Percentiles rank a stretch among this genome's conserved stretches.
These are phyloP conservation scores for Lunasporangiospora selenospora DNA, from an alignment of 192 early-diverging fungal species.

Conservation along the genomic window DNA sequence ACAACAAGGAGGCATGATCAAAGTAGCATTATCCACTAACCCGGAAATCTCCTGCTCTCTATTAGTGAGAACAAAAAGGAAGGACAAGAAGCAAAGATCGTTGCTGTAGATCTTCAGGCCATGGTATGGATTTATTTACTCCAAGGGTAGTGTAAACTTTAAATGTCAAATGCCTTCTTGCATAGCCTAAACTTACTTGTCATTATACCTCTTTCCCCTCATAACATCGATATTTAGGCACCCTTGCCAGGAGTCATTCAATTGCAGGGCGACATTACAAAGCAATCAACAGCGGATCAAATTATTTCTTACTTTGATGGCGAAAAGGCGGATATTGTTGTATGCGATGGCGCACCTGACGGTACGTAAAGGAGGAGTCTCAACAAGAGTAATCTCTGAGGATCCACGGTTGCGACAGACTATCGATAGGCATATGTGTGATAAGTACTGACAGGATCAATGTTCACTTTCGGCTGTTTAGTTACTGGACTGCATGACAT, in stretches of 20 bases:
- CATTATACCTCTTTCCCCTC: conserved; percentile 1
- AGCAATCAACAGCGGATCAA: conserved; percentile 88
- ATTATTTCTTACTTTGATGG: conserved; percentile 93
- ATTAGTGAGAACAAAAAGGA: conserved; percentile 63
- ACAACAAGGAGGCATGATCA: too few relatives aligned
- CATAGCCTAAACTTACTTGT: too few relatives aligned
- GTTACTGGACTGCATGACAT: conserved; percentile 98
- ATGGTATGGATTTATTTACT: too few relatives aligned
- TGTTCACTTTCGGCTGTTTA: conserved; percentile 7
- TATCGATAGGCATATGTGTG: neutral
- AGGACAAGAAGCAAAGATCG: conserved; percentile 75
- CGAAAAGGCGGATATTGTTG: conserved; percentile 87
- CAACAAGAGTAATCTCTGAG: neutral
- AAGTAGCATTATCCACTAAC: too few relatives aligned
- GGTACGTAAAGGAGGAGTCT: conserved; percentile 52
- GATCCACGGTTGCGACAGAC: neutral
- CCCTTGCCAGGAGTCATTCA: conserved; percentile 93
- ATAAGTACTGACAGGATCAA: neutral
- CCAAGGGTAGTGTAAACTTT: too few relatives aligned
- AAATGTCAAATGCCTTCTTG: too few relatives aligned
- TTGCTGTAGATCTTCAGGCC: conserved; percentile 94
- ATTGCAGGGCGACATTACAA: conserved; percentile 98
- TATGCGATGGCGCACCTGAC: conserved; percentile 96
- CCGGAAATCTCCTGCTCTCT: too few relatives aligned
- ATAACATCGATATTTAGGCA: conserved; percentile 86